Conservation (phyloP, 2,329 filamentous ascomycete species). For the Nigrospora sphaerica region DNA sequence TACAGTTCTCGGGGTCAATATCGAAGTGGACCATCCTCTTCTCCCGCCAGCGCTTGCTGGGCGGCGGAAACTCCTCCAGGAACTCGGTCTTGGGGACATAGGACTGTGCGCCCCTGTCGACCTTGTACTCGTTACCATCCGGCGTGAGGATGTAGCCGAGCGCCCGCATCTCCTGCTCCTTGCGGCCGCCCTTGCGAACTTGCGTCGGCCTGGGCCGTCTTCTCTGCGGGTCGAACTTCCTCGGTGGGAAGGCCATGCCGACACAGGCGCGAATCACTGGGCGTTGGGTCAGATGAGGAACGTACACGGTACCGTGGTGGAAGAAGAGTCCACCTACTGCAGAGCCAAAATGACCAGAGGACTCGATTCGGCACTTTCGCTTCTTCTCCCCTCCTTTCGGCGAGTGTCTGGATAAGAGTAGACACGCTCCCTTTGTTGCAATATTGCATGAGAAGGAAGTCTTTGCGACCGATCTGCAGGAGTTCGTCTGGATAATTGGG, state of each 20-base stretch:
- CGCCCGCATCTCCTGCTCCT: background rate
- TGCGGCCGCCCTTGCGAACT: background rate
- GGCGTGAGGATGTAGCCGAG: background rate
- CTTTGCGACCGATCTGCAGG: background rate
- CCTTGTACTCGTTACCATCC: background rate
- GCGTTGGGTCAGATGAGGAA: background rate
- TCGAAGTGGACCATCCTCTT: background rate
- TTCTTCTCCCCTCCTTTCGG: no score
- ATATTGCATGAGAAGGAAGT: background rate
- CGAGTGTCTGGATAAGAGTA: background rate
- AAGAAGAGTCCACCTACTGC: background rate
- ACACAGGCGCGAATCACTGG: background rate
- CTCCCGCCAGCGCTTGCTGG: background rate
- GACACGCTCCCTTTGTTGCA: background rate
- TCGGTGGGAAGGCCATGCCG: background rate
- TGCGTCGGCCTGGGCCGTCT: no score
- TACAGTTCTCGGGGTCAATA: background rate
- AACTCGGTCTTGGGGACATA: background rate
- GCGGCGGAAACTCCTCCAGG: background rate
- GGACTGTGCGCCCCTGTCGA: no score
- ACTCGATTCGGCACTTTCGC: background rate
- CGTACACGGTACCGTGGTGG: background rate
- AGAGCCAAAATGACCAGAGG: conserved; percentile 1
- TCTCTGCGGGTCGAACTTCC: background rate
- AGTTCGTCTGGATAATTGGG: background rate